Percentiles rank a stretch among this genome's conserved stretches.
phyloP scores from a whole-genome alignment of 257 asterid genomes.

The Pogostemon cablin region DNA sequence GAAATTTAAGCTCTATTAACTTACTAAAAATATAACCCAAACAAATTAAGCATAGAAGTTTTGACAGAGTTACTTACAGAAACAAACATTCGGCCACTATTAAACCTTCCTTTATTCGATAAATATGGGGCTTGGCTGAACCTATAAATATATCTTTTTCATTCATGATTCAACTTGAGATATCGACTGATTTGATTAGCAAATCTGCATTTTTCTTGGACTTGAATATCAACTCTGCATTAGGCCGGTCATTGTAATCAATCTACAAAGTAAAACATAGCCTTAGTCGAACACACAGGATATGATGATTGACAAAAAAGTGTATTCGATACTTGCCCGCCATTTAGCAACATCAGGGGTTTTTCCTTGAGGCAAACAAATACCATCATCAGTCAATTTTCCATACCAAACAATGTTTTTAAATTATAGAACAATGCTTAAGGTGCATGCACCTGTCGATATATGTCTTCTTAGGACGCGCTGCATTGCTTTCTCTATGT shows the following conservation, averaged over 20 bases:
- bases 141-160: too few relatives aligned
- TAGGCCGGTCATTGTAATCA: constrained; percentile 83
- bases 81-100: too few relatives aligned
- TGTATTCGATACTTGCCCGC: constrained; percentile 60
- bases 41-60: too few relatives aligned
- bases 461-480: constrained; percentile 82
- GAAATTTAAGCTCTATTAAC: too few relatives aligned
- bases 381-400: constrained; percentile 30
- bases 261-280: constrained; percentile 53
- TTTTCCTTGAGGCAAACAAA: constrained; percentile 55
- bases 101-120: too few relatives aligned
- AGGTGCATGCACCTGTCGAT: constrained; percentile 66
- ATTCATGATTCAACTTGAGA: constrained; percentile 37
- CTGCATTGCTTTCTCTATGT: constrained; percentile 79
- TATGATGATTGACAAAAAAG: constrained; percentile 10
- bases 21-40: too few relatives aligned
- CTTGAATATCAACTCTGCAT: constrained; percentile 80
- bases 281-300: constrained; percentile 6
- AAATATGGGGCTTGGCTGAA: too few relatives aligned
- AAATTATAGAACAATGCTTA: constrained; percentile 10
- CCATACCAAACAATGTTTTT: not conserved
- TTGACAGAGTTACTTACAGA: too few relatives aligned
- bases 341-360: constrained; percentile 82
- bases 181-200: constrained; percentile 74
- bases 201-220: constrained; percentile 77